These are phyloP conservation scores for Calonectria pteridis DNA, from an alignment of 2,329 filamentous ascomycete genomes.

Conservation along the genomic window DNA sequence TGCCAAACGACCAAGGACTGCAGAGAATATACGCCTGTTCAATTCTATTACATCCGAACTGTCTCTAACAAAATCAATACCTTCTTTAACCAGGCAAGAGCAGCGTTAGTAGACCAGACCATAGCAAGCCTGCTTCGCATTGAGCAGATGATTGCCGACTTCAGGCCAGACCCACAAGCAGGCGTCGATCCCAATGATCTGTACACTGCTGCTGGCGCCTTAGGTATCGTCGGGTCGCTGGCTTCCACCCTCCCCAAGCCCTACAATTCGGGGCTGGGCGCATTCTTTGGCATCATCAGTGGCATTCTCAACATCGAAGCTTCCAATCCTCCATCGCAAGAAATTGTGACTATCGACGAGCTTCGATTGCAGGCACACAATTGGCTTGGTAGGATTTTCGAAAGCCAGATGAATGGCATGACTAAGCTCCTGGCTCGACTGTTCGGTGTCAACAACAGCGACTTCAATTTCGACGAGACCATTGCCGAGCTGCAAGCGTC, in stretches of 20 bases:
- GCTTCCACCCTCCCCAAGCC: background rate
- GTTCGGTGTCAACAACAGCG: background rate
- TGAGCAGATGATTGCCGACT: no score
- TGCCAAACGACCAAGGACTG: no score
- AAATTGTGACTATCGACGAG: background rate
- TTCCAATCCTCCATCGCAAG: background rate
- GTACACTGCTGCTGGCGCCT: background rate
- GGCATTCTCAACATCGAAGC: background rate
- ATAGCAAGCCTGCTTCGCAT: no score
- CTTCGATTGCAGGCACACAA: background rate
- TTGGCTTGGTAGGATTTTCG: background rate
- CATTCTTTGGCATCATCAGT: background rate
- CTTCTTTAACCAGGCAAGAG: no score
- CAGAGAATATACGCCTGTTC: no score
- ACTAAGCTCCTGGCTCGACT: background rate
- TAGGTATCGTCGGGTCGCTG: background rate
- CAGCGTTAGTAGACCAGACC: no score
- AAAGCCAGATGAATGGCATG: background rate
- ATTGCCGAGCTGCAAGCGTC: no score
- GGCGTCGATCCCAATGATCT: background rate
- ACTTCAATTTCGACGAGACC: no score
- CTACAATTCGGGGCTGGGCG: background rate
- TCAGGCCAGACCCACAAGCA: no score
- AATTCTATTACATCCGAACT: no score
- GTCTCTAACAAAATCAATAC: no score